A percentile compares a stretch with the other conserved stretches of the same genome.
These are phyloP conservation scores for Colletotrichum sp. DNA, from an alignment of 2,329 filamentous ascomycete species.

Conservation along the genomic window DNA sequence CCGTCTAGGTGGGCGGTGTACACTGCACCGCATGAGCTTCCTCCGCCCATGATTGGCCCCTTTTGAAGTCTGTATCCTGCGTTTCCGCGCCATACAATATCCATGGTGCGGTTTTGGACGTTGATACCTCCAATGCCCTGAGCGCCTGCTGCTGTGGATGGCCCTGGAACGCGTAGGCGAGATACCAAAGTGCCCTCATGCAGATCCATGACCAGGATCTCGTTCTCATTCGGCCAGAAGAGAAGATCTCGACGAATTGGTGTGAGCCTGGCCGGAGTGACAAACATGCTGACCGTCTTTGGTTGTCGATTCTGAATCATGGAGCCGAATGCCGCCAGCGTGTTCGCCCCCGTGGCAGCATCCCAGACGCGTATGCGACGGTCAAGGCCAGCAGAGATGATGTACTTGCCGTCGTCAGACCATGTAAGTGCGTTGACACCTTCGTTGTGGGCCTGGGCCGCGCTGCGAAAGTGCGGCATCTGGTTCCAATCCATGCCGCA, in stretches of 20 bases:
- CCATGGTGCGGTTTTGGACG: constrained; percentile 72
- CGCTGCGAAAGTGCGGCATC: constrained; percentile 47
- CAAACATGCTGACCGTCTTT: constrained; percentile 65
- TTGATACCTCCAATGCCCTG: constrained; percentile 58
- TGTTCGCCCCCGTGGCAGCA: constrained; percentile 80
- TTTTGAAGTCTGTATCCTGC: constrained; percentile 64
- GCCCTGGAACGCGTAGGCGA: constrained; percentile 70
- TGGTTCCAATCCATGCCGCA: constrained; percentile 33
- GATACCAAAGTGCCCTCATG: constrained; percentile 77
- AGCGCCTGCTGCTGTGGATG: constrained; percentile 50
- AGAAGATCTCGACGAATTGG: constrained; percentile 67
- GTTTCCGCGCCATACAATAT: constrained; percentile 73
- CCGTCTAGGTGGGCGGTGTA: constrained; percentile 88
- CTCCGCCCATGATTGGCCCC: constrained; percentile 66
- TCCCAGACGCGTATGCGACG: constrained; percentile 88
- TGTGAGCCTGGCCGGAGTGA: constrained; percentile 66
- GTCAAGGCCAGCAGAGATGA: constrained; percentile 85
- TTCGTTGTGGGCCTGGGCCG: constrained; percentile 75
- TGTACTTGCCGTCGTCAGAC: constrained; percentile 78
- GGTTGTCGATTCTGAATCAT: constrained; percentile 76
- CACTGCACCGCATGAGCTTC: constrained; percentile 59
- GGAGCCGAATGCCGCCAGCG: constrained; percentile 86
- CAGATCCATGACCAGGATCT: constrained; percentile 82
- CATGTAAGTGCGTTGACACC: constrained; percentile 86
- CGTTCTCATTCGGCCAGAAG: constrained; percentile 81